phyloP scores from a whole-genome alignment of 1,284 basidiomycete genomes.

The Filobasidium uniguttulatum region DNA sequence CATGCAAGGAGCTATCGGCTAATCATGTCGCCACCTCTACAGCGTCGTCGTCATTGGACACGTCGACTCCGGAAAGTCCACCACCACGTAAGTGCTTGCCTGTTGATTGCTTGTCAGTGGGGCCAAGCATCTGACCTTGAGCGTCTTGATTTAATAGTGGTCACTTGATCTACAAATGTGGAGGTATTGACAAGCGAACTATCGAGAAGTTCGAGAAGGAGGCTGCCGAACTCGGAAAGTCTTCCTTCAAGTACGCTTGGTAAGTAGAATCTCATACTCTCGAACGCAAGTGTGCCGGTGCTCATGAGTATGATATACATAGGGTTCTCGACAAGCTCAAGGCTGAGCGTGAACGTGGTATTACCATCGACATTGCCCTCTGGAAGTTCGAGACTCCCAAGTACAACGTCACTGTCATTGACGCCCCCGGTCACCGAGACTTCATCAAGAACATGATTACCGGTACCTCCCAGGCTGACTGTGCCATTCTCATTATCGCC shows the following conservation, averaged over 20 bases:
- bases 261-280: not conserved
- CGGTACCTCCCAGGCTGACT: conserved; percentile 99
- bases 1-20: not conserved
- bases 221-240: conserved; percentile 97
- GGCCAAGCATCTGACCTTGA: conserved; percentile 8
- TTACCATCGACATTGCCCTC: conserved; percentile 96
- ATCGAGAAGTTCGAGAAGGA: conserved; percentile 99
- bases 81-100: conserved; percentile 46
- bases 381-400: conserved; percentile 99
- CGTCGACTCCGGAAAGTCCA: conserved; percentile 94
- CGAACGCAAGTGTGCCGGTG: not conserved
- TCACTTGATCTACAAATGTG: conserved; percentile 99
- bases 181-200: conserved; percentile 99
- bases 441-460: conserved; percentile 99
- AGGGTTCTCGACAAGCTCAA: conserved; percentile 98
- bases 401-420: conserved; percentile 70
- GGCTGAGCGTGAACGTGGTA: conserved; percentile 99
- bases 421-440: conserved; percentile 99
- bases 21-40: conserved; percentile 7
- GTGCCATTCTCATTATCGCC: conserved; percentile 98
- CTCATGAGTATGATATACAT: not conserved
- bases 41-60: conserved; percentile 73
- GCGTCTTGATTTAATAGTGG: conserved; percentile 97
- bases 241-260: conserved; percentile 98
- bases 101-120: not conserved